phyloP scores from a whole-genome alignment of 208 protist species.

The Giardia duodenalis region DNA sequence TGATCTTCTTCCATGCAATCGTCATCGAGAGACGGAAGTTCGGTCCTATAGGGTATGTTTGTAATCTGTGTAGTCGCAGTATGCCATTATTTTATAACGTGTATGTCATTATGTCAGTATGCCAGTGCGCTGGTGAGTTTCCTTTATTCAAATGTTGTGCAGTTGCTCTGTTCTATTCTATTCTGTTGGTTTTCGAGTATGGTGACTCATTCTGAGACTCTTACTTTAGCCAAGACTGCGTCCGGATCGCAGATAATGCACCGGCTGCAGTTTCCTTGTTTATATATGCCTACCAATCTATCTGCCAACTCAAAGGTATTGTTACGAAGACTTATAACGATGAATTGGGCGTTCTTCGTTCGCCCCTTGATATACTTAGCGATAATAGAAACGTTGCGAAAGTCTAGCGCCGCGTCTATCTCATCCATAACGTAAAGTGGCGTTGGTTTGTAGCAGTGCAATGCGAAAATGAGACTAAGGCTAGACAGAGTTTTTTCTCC shows the following conservation, averaged over 20 bases:
- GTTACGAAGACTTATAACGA: slow-evolving; percentile 91
- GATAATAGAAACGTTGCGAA: slow-evolving; percentile 92
- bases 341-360: slow-evolving; percentile 96
- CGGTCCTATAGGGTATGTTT: slow-evolving; percentile 79
- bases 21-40: slow-evolving; percentile 92
- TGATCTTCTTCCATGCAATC: slow-evolving; percentile 88
- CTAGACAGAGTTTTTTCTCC: slow-evolving; percentile 85
- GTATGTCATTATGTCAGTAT: too few relatives aligned
- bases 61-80: too few relatives aligned
- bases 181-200: too few relatives aligned
- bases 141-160: too few relatives aligned
- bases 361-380: slow-evolving; percentile 86
- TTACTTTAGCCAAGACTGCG: neutral
- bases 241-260: slow-evolving; percentile 49
- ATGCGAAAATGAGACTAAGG: slow-evolving; percentile 71
- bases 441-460: slow-evolving; percentile 98
- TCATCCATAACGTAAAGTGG: slow-evolving; percentile 99
- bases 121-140: too few relatives aligned
- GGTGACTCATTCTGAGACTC: too few relatives aligned
- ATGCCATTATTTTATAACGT: too few relatives aligned
- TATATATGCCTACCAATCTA: slow-evolving; percentile 96
- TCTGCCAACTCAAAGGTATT: slow-evolving; percentile 71
- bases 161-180: too few relatives aligned
- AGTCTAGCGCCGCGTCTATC: slow-evolving; percentile 99
- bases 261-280: slow-evolving; percentile 88